phyloP scores from a whole-genome alignment of 108 stramenopile species.

The Stephanodiscus minutulus region DNA sequence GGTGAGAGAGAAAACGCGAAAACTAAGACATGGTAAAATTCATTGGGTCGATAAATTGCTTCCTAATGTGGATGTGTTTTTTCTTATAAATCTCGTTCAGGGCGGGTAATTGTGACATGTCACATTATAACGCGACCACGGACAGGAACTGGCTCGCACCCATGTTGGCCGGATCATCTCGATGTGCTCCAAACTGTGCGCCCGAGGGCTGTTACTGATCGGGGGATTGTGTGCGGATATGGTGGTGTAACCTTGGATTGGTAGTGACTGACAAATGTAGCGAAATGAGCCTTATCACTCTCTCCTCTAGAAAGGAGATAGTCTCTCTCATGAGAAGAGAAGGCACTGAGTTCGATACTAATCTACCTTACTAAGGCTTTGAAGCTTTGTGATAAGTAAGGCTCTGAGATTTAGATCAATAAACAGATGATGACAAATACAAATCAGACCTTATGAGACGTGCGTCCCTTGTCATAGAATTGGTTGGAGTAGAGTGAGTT shows the following conservation, averaged over 20 bases:
- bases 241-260: background rate
- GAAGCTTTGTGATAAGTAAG: too few relatives aligned
- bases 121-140: slow-evolving; percentile 18
- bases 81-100: background rate
- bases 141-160: slow-evolving; percentile 25
- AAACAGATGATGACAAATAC: too few relatives aligned
- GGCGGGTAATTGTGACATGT: slow-evolving; percentile 40
- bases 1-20: slow-evolving; percentile 6
- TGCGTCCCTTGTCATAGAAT: too few relatives aligned
- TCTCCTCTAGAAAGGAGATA: too few relatives aligned
- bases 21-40: background rate
- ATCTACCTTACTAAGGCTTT: too few relatives aligned
- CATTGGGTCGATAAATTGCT: background rate
- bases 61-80: background rate
- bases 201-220: slow-evolving; percentile 35
- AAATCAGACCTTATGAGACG: too few relatives aligned
- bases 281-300: too few relatives aligned
- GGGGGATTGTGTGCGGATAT: background rate
- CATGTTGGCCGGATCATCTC: slow-evolving; percentile 17
- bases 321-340: too few relatives aligned
- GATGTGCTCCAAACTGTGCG: slow-evolving; percentile 33
- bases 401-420: too few relatives aligned
- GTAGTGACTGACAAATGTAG: background rate
- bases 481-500: too few relatives aligned
- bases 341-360: too few relatives aligned